Evolutionary conservation across 306 rosid species (phyloP).

Genomic region (Cicer judaicum): DNA sequence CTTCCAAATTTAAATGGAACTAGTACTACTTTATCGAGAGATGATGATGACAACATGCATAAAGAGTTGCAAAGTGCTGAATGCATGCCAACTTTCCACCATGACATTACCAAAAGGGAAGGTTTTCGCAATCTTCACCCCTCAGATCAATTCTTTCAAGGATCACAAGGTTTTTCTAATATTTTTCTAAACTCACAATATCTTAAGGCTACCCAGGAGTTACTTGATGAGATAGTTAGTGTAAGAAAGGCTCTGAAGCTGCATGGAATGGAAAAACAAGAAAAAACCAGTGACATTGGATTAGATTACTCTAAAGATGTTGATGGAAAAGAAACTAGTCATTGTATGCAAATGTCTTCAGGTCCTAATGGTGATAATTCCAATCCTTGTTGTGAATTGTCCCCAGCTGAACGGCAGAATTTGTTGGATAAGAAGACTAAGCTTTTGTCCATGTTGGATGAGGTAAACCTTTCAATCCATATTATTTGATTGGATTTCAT

Average conservation of each 20-base stretch:
- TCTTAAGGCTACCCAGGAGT: conserved; percentile 74
- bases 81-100: conserved; percentile 50
- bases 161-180: conserved; percentile 49
- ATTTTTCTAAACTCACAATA: conserved; percentile 54
- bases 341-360: conserved; percentile 50
- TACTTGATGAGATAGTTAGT: conserved; percentile 85
- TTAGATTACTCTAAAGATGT: conserved; percentile 60
- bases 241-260: conserved; percentile 73
- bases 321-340: conserved; percentile 58
- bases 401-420: conserved; percentile 67
- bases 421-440: conserved; percentile 74
- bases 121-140: conserved; percentile 50
- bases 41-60: conserved; percentile 34
- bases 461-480: conserved; percentile 54
- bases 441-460: conserved; percentile 81
- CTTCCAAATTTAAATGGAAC: conserved; percentile 46
- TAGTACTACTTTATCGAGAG: conserved; percentile 36
- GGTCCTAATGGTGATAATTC: conserved; percentile 55
- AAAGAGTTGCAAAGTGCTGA: conserved; percentile 51
- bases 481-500: neutral
- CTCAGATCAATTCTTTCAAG: conserved; percentile 49
- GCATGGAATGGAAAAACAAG: conserved; percentile 55
- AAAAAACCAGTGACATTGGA: conserved; percentile 45
- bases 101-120: conserved; percentile 50
- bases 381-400: conserved; percentile 57